A percentile compares a stretch with the other conserved stretches of the same genome.
These are phyloP conservation scores for Allium cepa DNA, from an alignment of 106 monocot species.

Conservation along the genomic window DNA sequence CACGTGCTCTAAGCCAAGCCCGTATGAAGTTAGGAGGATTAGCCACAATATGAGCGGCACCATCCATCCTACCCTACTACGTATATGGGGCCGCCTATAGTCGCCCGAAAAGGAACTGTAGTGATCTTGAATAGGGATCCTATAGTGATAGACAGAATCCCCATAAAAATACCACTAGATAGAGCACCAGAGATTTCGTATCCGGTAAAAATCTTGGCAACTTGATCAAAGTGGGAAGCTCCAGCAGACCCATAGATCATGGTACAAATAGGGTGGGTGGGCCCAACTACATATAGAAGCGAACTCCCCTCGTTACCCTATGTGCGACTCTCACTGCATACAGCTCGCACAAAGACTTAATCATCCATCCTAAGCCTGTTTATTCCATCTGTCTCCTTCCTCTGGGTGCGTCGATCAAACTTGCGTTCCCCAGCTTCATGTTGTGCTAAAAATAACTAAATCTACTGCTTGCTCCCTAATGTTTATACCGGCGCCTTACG, in stretches of 20 bases:
- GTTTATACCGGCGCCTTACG: neutral
- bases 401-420: conserved; percentile 1
- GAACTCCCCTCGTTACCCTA: conserved; percentile 8
- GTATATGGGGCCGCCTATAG: neutral
- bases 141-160: neutral
- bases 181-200: conserved; percentile 5
- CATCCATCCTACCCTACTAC: conserved; percentile 9
- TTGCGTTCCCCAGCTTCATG: conserved; percentile 11
- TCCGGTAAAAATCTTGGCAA: neutral
- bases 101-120: too few species aligned
- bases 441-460: neutral
- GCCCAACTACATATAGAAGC: conserved; percentile 21
- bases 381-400: conserved; percentile 9
- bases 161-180: conserved; percentile 5
- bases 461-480: neutral
- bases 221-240: too few species aligned
- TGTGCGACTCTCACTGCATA: too few species aligned
- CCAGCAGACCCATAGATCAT: neutral
- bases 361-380: conserved; percentile 12
- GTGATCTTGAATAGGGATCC: neutral
- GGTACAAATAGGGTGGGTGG: neutral
- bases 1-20: neutral
- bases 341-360: too few species aligned
- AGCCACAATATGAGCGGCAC: neutral
- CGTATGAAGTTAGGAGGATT: neutral